Evolutionary conservation across 1,284 basidiomycete genomes (phyloP).

Genomic region (Pseudozyma tsukubaensis): DNA sequence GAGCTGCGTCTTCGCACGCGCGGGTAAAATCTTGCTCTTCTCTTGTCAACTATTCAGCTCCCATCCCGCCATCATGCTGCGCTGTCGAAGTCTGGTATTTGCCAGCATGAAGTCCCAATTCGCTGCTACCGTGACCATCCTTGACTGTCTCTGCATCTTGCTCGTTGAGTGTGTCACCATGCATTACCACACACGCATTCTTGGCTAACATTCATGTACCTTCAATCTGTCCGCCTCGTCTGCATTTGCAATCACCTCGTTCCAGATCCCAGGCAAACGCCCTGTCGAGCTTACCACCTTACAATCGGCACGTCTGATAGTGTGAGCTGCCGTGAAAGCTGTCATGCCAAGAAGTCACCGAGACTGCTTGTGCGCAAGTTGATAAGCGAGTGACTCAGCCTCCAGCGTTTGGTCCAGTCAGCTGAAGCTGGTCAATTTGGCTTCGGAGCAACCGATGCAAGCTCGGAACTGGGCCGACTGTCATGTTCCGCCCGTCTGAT

Average conservation of each 20-base stretch:
- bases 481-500: conserved; percentile 1
- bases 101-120: too few relatives aligned
- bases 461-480: background rate
- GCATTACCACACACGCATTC: background rate
- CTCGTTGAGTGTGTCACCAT: too few relatives aligned
- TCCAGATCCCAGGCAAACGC: too few relatives aligned
- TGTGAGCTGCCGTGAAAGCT: too few relatives aligned
- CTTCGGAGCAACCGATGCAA: background rate
- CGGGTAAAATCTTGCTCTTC: background rate
- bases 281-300: background rate
- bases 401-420: conserved; percentile 7
- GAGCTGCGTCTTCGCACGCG: conserved; percentile 41
- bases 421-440: background rate
- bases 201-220: background rate
- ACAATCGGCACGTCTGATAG: too few relatives aligned
- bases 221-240: background rate
- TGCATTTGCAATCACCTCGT: conserved; percentile 3
- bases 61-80: background rate
- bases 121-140: too few relatives aligned
- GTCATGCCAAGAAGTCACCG: too few relatives aligned
- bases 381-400: conserved; percentile 9
- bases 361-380: too few relatives aligned
- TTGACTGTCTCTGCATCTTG: too few relatives aligned
- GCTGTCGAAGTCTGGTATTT: too few relatives aligned
- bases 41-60: background rate